Conservation (phyloP, 495 filamentous ascomycete genomes). For the Penicillium tannophilum region DNA sequence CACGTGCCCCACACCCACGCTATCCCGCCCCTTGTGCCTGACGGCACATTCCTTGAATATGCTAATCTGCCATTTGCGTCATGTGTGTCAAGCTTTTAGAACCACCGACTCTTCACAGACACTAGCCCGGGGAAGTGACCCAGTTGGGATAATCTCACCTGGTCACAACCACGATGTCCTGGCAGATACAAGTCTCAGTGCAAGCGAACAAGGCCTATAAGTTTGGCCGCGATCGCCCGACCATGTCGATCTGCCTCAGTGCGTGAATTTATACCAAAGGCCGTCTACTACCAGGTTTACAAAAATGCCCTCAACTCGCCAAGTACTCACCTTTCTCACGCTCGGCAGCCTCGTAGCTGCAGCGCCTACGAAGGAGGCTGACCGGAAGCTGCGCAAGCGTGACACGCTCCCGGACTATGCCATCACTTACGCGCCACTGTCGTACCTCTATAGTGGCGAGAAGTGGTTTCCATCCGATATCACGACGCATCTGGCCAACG, state of each 20-base stretch:
- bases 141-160: not conserved
- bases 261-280: not conserved
- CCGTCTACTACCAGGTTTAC: not conserved
- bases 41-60: not conserved
- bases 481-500: conserved; percentile 6
- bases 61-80: not conserved
- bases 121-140: not conserved
- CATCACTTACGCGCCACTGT: conserved; percentile 7
- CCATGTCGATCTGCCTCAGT: not conserved
- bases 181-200: not conserved
- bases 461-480: conserved; percentile 11
- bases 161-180: not conserved
- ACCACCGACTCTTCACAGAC: not conserved
- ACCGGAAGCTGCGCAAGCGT: conserved; percentile 1
- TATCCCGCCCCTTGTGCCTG: not conserved
- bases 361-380: not conserved
- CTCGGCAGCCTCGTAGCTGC: conserved; percentile 4
- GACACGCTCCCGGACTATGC: conserved; percentile 6
- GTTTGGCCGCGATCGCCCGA: not conserved
- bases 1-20: not conserved
- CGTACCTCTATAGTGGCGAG: conserved; percentile 8
- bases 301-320: not conserved
- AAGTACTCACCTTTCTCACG: conserved; percentile 1
- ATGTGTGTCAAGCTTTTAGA: not conserved
- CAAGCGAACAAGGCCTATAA: not conserved